Conservation (phyloP, 1,139 yeast species). For the Debaryomyces psychrophilus region DNA sequence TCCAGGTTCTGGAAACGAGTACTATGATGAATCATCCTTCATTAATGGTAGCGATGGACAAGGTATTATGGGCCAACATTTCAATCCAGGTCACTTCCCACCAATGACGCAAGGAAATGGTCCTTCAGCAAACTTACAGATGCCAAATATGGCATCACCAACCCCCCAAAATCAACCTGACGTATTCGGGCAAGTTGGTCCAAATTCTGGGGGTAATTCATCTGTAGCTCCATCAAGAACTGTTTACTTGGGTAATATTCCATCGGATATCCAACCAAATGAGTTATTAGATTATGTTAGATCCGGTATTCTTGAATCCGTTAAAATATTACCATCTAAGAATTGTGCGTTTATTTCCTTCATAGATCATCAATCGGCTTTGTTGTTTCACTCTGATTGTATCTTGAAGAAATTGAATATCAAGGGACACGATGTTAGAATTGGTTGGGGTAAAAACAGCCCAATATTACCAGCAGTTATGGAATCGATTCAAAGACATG, state of each 20-base stretch:
- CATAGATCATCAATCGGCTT: constrained; percentile 61
- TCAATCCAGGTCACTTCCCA: background rate
- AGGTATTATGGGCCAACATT: constrained; percentile 8
- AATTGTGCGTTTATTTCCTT: constrained; percentile 67
- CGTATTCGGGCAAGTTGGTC: constrained; percentile 8
- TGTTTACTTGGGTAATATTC: constrained; percentile 88
- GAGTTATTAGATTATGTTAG: constrained; percentile 88
- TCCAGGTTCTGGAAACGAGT: constrained; percentile 25
- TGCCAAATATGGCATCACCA: constrained; percentile 10
- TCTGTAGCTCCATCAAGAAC: constrained; percentile 74
- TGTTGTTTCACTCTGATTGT: constrained; percentile 64
- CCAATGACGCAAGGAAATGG: constrained; percentile 8
- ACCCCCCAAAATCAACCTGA: constrained; percentile 11
- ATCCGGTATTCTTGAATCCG: constrained; percentile 86
- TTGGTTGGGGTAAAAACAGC: constrained; percentile 72
- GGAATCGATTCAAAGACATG: constrained; percentile 77
- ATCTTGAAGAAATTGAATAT: constrained; percentile 59
- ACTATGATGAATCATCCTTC: constrained; percentile 29
- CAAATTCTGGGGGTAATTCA: constrained; percentile 17
- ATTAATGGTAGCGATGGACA: constrained; percentile 17
- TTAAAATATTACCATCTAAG: constrained; percentile 56
- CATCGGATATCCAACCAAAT: constrained; percentile 76
- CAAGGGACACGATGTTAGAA: constrained; percentile 58
- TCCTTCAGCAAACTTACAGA: constrained; percentile 10
- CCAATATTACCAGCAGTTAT: constrained; percentile 70